A percentile compares a stretch with the other conserved stretches of the same genome.
Conservation (phyloP, 768 basidiomycete genomes). For the Steccherinum ochraceum region DNA sequence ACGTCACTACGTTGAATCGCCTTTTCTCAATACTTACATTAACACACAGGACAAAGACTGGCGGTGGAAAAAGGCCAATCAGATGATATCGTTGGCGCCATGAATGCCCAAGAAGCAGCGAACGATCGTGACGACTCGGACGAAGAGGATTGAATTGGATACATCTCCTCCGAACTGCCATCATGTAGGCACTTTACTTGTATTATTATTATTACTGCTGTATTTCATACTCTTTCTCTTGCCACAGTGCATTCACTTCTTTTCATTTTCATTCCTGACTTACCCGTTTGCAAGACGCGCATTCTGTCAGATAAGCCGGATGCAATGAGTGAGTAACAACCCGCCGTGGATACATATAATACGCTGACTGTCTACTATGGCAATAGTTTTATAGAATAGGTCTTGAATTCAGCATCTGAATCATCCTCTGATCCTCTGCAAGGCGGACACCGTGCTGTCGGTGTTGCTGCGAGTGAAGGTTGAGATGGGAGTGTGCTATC, state of each 20-base stretch:
- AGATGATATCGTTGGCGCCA: slow-evolving; percentile 76
- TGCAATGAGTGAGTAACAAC: background rate
- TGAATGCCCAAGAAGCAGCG: slow-evolving; percentile 67
- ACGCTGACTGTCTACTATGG: too few species aligned
- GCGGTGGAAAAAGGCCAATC: slow-evolving; percentile 74
- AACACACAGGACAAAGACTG: slow-evolving; percentile 60
- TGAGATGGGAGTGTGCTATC: slow-evolving; percentile 24
- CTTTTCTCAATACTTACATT: background rate
- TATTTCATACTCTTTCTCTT: background rate
- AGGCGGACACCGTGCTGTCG: slow-evolving; percentile 29
- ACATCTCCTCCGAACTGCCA: too few species aligned
- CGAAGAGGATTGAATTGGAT: slow-evolving; percentile 40
- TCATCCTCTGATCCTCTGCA: slow-evolving; percentile 56
- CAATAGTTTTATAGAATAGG: slow-evolving; percentile 19
- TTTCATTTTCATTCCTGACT: background rate
- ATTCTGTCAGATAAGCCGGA: background rate
- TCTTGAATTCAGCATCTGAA: slow-evolving; percentile 49
- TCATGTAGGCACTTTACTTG: background rate
- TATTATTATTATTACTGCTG: background rate
- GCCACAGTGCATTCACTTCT: background rate
- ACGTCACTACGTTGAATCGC: too few species aligned
- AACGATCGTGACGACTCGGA: slow-evolving; percentile 54
- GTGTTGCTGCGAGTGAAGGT: slow-evolving; percentile 21
- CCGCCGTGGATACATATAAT: too few species aligned
- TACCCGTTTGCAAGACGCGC: background rate